Base-by-base conservation (phyloP, 2,329 filamentous ascomycete genomes). In the Metarhizium brunneum region DNA sequence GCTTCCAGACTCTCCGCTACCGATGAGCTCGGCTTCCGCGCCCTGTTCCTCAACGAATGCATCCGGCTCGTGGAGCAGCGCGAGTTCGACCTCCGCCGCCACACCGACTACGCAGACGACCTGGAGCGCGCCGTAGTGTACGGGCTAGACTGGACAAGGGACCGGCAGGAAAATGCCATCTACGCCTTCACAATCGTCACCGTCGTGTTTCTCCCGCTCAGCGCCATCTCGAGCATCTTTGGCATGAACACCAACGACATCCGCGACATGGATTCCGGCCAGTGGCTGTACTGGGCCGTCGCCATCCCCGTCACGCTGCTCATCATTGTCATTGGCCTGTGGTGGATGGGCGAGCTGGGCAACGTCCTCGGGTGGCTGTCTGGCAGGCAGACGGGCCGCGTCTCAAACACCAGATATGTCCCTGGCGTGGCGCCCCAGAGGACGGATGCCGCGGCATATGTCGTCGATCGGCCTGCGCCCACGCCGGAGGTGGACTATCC, bases 171-270 rank as follows among this genome's bases (percentile, higher is more conserved):
- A 54, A 71, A 71, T 42, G 74, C 76, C 50, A 74, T 78, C 52
- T 76, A 76, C 57, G 74, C 72, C 45, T 78, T 79, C 56, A 78
- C 77, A 4, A 69, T 79, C 51, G 74, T 77, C 10, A 78, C 77
- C 5, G 71, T 76, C 56, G 62, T 79, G 48, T 79, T 79, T 59
- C 62, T 79, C 13, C 76, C 77, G 0, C 67, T 79, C 6, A 71
- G 71, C 52, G 67, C 74, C 32, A 69, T 79, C 3, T 72, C 75
- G 11, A 75, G 73, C 61, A 72, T 79, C 55, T 76, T 81, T 59
- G 77, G 78, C 54, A 80, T 81, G 76, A 80, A 81, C 62, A 77
- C 76, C 4, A 66, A 65, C 51, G 78, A 80, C 60, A 68, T 80
- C 4, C 71, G 76, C 30, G 72, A 80, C 59, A 76, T 78, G 71